Base-by-base conservation (phyloP, 140 eudicot species). In the Bidens hawaiensis region DNA sequence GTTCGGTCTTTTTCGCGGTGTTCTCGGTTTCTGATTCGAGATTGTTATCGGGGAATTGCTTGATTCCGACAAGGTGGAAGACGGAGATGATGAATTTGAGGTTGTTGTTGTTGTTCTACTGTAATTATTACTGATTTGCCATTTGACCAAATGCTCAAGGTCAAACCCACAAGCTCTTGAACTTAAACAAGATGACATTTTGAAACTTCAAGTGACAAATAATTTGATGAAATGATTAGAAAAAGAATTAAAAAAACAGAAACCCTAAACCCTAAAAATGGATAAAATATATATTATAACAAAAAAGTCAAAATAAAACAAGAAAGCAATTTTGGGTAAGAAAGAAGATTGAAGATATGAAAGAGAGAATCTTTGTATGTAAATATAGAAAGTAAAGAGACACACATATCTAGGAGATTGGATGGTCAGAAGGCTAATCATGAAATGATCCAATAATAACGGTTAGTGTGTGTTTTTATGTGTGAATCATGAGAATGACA, bases 11-110 rank as follows among this genome's bases (percentile, higher is more conserved):
- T 94, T 94, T 60, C 99, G 82, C 3, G 95, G 97, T 10, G 95
- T 89, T 15, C 97, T 77, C 3, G 94, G 86, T 42, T 83, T 94
- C 63, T 93, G 77, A 2, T 85, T 81, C 7, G 89, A 76, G 67
- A 83, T 85, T 60, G 78, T 59, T 4, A 75, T 34, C 0, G 89
- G 95, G 12, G 89, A 93, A 62, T 94, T 83, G 75, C 81, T 77
- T 2, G 97, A 85, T 67, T 94, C 95, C 0, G 97, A 85, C n/a
- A 93, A 73, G n/a, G 96, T 93, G 24, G 99, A 93, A 45, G 96
- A 76, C 4, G 85, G 85, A 34, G 82, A 80, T 0, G 85, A 81
- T 4, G 79, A 64, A 36, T 72, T 74, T 18, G 90, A 80, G 43
- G 77, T 74, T 13, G 68, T 73, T 63, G 72, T 67, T 57, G 74